Conservation (phyloP, 345 rosid species). For the Eucalyptus albens region DNA sequence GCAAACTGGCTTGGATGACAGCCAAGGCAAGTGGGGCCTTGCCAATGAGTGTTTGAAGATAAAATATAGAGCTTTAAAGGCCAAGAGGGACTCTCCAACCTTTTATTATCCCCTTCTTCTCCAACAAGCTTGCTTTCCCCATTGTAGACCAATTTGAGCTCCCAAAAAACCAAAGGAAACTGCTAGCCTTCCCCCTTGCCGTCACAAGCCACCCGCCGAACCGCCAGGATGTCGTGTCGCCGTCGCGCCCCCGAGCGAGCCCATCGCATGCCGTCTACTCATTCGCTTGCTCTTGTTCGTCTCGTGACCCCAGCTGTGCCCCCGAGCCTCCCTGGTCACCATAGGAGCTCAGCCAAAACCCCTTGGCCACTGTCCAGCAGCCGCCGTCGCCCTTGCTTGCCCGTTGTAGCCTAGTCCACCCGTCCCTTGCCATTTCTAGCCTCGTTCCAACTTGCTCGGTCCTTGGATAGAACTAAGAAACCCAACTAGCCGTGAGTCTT, state of each 20-base stretch:
- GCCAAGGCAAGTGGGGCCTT: too few species aligned
- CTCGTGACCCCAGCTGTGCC: accelerated
- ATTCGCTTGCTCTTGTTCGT: accelerated
- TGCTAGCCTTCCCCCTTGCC: accelerated
- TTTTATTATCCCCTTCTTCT: too few species aligned
- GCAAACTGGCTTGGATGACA: too few species aligned
- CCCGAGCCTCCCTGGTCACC: accelerated
- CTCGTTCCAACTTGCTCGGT: accelerated
- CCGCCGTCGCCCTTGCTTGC: accelerated
- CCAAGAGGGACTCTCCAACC: too few species aligned
- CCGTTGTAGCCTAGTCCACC: accelerated
- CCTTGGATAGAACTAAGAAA: accelerated
- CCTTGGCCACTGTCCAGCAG: accelerated
- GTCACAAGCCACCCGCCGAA: accelerated
- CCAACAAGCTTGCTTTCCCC: too few species aligned
- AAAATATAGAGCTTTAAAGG: too few species aligned
- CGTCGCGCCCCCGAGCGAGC: accelerated
- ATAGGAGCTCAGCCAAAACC: accelerated
- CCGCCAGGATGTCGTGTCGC: accelerated
- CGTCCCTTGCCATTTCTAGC: accelerated
- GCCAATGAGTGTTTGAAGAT: too few species aligned
- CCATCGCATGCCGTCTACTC: accelerated
- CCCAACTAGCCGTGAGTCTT: too few species aligned
- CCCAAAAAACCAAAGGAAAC: too few species aligned
- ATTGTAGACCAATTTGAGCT: too few species aligned